Conservation (phyloP, 345 rosid genomes). For the Sisymbrium irio region DNA sequence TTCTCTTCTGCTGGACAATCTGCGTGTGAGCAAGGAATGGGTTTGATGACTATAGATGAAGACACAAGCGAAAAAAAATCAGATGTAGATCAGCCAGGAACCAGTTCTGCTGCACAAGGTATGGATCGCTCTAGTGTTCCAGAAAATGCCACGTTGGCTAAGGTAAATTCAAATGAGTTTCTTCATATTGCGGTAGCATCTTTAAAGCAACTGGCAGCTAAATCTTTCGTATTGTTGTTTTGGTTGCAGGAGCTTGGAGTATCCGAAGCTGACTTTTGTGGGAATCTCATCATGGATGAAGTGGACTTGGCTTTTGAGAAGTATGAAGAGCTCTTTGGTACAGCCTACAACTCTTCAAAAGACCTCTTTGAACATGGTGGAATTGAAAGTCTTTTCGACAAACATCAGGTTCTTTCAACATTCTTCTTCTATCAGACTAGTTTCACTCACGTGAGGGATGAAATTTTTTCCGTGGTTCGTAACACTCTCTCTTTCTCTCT, state of each 20-base stretch:
- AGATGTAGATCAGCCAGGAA: conserved; percentile 41
- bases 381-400: conserved; percentile 73
- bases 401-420: conserved; percentile 36
- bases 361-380: conserved; percentile 86
- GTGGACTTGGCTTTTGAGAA: conserved; percentile 74
- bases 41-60: conserved; percentile 82
- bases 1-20: conserved; percentile 49
- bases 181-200: not conserved
- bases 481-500: not conserved
- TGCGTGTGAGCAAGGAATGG: conserved; percentile 69
- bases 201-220: not conserved
- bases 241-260: conserved; percentile 20
- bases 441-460: not conserved
- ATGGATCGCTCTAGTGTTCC: conserved; percentile 44
- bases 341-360: conserved; percentile 69
- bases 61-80: conserved; percentile 42
- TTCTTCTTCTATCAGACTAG: not conserved
- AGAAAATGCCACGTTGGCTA: conserved; percentile 41
- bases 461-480: not conserved
- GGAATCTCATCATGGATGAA: conserved; percentile 73
- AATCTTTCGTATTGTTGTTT: not conserved
- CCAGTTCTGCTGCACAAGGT: conserved; percentile 37
- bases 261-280: conserved; percentile 49
- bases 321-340: conserved; percentile 91
- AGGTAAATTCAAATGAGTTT: conserved; percentile 42